A percentile compares a stretch with the other conserved stretches of the same genome.
These are phyloP conservation scores for Artemisia annua DNA, from an alignment of 129 eudicot species.

Conservation along the genomic window DNA sequence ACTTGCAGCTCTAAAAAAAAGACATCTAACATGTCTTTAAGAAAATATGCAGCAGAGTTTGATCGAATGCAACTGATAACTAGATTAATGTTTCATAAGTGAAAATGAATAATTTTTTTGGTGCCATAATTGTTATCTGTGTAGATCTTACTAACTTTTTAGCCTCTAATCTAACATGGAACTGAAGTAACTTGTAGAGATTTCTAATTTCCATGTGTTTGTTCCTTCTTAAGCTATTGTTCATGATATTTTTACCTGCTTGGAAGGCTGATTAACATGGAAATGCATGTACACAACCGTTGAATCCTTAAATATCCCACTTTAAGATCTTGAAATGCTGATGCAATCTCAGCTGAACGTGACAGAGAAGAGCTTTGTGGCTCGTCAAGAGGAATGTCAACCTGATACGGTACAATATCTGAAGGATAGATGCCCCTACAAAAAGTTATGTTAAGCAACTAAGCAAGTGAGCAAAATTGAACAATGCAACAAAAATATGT, in stretches of 20 bases:
- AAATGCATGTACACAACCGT: conserved; percentile 55
- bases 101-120: background rate
- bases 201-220: too few species aligned
- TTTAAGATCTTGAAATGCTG: conserved; percentile 44
- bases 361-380: conserved; percentile 8
- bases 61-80: background rate
- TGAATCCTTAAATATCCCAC: conserved; percentile 59
- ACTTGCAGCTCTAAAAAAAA: background rate
- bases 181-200: too few species aligned
- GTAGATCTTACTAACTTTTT: background rate
- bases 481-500: background rate
- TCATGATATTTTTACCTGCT: conserved; percentile 20
- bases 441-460: background rate
- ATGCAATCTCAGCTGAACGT: conserved; percentile 30
- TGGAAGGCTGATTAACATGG: conserved; percentile 37
- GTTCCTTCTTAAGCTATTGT: background rate
- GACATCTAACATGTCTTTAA: background rate
- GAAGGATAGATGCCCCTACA: conserved; percentile 77
- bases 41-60: background rate
- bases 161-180: too few species aligned
- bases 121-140: background rate
- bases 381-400: conserved; percentile 25
- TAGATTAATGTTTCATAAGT: background rate
- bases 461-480: conserved; percentile 3
- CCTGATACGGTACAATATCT: conserved; percentile 45